Percentiles rank a stretch among this genome's conserved stretches.
phyloP scores from a whole-genome alignment of 2,329 filamentous ascomycete species.

The Reticulascus tulasneorum region DNA sequence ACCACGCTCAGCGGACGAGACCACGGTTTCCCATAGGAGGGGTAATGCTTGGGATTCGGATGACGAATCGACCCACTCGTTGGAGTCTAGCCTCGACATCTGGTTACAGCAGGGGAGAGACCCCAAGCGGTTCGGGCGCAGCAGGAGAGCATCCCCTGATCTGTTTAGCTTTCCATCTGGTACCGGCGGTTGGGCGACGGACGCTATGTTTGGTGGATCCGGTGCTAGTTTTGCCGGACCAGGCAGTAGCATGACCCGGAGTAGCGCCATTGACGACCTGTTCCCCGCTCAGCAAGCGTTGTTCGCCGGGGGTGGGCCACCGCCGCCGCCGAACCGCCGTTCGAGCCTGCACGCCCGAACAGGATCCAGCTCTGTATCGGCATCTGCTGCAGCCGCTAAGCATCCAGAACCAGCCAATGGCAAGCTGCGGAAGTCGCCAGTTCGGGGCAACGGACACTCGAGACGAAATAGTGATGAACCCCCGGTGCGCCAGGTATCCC shows the following conservation, averaged over 20 bases:
- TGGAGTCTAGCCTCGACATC: constrained; percentile 50
- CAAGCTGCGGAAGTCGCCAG: constrained; percentile 21
- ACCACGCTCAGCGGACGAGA: constrained; percentile 45
- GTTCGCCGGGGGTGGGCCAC: constrained; percentile 34
- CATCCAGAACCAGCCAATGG: constrained; percentile 11
- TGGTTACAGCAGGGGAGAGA: constrained; percentile 49
- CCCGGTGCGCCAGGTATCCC: constrained; percentile 19
- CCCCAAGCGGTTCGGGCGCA: constrained; percentile 27
- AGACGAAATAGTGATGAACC: constrained; percentile 27
- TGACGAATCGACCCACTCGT: constrained; percentile 36
- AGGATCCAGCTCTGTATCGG: constrained; percentile 23
- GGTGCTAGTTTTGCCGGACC: constrained; percentile 24
- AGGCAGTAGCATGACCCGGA: constrained; percentile 25
- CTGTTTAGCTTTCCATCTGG: constrained; percentile 49
- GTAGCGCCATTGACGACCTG: constrained; percentile 43
- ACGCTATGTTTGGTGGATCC: constrained; percentile 40
- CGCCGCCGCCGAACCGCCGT: constrained; percentile 46
- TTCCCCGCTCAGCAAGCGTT: constrained; percentile 36
- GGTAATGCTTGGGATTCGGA: constrained; percentile 42
- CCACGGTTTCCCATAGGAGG: constrained; percentile 34
- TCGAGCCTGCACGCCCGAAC: constrained; percentile 51
- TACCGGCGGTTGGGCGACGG: constrained; percentile 41
- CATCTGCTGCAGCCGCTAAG: constrained; percentile 16
- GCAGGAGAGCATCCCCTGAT: constrained; percentile 40
- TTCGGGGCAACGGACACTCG: constrained; percentile 12